These are phyloP conservation scores for Austroboletus niveus DNA, from an alignment of 1,284 basidiomycete species.

Conservation along the genomic window DNA sequence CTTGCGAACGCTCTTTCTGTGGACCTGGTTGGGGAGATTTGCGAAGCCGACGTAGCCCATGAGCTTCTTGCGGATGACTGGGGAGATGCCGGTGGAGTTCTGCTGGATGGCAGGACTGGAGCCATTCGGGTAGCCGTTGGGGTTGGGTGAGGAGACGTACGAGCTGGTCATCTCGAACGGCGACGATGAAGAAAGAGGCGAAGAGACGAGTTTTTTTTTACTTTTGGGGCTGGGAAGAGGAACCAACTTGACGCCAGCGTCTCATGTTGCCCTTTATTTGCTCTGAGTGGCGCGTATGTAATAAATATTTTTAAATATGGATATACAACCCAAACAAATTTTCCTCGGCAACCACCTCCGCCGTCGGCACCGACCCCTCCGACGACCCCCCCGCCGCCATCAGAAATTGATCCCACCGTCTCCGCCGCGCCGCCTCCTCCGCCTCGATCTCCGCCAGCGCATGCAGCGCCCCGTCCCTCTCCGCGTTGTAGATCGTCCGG, in stretches of 20 bases:
- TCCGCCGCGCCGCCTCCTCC: slow-evolving; percentile 15
- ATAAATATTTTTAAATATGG: slow-evolving; percentile 20
- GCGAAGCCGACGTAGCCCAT: slow-evolving; percentile 90
- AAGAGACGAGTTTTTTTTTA: slow-evolving; percentile 41
- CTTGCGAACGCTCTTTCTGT: slow-evolving; percentile 93
- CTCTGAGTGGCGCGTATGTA: slow-evolving; percentile 22
- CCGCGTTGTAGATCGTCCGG: slow-evolving; percentile 31
- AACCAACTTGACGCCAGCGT: slow-evolving; percentile 38
- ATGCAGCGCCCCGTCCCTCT: not conserved
- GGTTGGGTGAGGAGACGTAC: slow-evolving; percentile 55
- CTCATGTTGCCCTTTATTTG: slow-evolving; percentile 33
- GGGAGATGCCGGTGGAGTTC: slow-evolving; percentile 44
- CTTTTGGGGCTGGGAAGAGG: slow-evolving; percentile 44
- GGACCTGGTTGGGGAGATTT: slow-evolving; percentile 96
- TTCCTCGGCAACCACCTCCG: slow-evolving; percentile 21
- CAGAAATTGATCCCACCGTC: slow-evolving; percentile 2
- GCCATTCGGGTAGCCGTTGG: slow-evolving; percentile 58
- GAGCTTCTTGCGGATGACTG: slow-evolving; percentile 86
- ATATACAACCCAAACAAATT: slow-evolving; percentile 42
- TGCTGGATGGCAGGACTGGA: slow-evolving; percentile 58
- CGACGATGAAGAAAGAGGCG: slow-evolving; percentile 28
- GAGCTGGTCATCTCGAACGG: slow-evolving; percentile 61
- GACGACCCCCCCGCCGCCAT: slow-evolving; percentile 1
- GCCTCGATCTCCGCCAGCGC: slow-evolving; percentile 22
- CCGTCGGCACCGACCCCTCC: not conserved